Base-by-base conservation (phyloP, 805 yeast genomes). In the Suhomyces kilbournensis region DNA sequence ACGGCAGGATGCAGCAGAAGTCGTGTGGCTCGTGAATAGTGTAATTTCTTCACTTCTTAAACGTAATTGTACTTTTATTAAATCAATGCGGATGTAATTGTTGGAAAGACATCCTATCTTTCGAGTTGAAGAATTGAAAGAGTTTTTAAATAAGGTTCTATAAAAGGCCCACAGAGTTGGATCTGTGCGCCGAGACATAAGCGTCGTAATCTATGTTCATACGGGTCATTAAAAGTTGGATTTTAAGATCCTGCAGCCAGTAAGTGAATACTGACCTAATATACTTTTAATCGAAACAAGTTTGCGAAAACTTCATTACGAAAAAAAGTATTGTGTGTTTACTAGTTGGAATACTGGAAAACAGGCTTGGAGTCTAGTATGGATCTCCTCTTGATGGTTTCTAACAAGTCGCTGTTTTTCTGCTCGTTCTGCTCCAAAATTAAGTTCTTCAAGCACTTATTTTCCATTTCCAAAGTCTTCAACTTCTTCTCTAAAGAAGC, bases 401-500 rank as follows among this genome's bases (percentile, higher is more conserved):
- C 67, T 57, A 66, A 58, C 50, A 65, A 57, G 49, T 68, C 67
- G 26, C 67, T 56, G 58, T 60, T 62, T 53, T 59, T 67, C 64
- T 55, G 62, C 55, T 58, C 72, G 50, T 87, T 86, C 62, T 90
- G 88, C 68, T 90, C 93, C 44, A 88, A 86, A 22, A 93, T 92
- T 59, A 94, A 74, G 65, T 87, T 88, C 71, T 89, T 82, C 60
- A 93, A 77, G 68, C 96, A 78, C 63, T 84, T 82, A 72, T 93
- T 93, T 72, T 93, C 99, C 96, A 90, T 90, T 71, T 92, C 96
- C 58, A 93, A 73, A 51, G 93, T 89, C 68, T 85, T 85, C 53
- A 94, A 82, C 64, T 84, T 84, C 63, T 81, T 78, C 67, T 91
- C 96, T 56, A 91, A 76, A 20, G 74, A 73, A 46, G 75, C 71